Percentiles rank a stretch among this genome's conserved stretches.
Conservation (phyloP, 805 yeast species). For the Teunomyces lycoperdinae region DNA sequence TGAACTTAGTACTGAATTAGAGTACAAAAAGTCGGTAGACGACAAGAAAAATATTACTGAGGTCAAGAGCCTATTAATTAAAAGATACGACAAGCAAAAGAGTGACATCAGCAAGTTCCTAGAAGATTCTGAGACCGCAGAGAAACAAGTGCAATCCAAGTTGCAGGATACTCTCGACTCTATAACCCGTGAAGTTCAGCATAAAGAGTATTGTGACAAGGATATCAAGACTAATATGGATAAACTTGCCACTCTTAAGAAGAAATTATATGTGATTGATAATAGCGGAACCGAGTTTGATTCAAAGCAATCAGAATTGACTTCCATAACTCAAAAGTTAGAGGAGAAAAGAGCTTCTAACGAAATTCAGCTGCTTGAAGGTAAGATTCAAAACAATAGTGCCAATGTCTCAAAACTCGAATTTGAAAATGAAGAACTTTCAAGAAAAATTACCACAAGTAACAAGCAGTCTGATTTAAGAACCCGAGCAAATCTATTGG, state of each 20-base stretch:
- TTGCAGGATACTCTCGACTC: slow-evolving; percentile 18
- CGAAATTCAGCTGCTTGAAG: slow-evolving; percentile 25
- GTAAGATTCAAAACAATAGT: slow-evolving; percentile 37
- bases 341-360: slow-evolving; percentile 17
- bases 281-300: slow-evolving; percentile 48
- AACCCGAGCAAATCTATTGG: slow-evolving; percentile 49
- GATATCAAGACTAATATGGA: slow-evolving; percentile 37
- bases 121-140: slow-evolving; percentile 3
- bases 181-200: slow-evolving; percentile 42
- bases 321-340: slow-evolving; percentile 34
- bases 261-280: slow-evolving; percentile 34
- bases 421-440: slow-evolving; percentile 48
- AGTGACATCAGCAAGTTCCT: not conserved
- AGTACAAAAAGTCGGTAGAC: not conserved
- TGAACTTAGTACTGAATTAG: not conserved
- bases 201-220: slow-evolving; percentile 34
- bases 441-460: slow-evolving; percentile 47
- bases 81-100: not conserved
- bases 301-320: slow-evolving; percentile 42
- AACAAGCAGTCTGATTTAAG: slow-evolving; percentile 58
- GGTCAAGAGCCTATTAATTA: not conserved
- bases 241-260: slow-evolving; percentile 37
- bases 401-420: slow-evolving; percentile 29
- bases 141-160: slow-evolving; percentile 9
- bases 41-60: not conserved